Conservation (phyloP, 352 stramenopile genomes). For the Elongisporangium anandrum region DNA sequence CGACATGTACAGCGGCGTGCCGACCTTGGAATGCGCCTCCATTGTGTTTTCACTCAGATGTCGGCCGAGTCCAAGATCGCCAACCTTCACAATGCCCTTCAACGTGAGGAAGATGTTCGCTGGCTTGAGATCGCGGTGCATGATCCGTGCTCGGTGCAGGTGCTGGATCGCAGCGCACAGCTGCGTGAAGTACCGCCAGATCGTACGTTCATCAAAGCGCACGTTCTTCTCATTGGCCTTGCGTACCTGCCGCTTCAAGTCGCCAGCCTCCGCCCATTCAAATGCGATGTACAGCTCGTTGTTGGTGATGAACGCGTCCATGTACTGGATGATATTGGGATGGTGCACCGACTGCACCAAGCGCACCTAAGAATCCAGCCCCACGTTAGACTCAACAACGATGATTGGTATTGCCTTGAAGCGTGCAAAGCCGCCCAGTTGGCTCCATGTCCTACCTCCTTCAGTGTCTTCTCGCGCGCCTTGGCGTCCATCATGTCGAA, state of each 20-base stretch:
- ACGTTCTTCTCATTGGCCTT: constrained; percentile 83
- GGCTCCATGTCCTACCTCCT: constrained; percentile 35
- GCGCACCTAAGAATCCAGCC: constrained; percentile 35
- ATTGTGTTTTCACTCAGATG: constrained; percentile 79
- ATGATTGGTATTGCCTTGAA: background rate
- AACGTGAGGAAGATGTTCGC: constrained; percentile 93
- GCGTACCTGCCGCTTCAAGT: constrained; percentile 91
- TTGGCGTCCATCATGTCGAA: constrained; percentile 90
- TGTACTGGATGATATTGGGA: constrained; percentile 90
- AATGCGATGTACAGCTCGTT: constrained; percentile 93
- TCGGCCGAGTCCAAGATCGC: constrained; percentile 71
- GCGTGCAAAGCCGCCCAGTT: background rate
- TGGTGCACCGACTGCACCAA: constrained; percentile 89
- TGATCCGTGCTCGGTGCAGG: constrained; percentile 88
- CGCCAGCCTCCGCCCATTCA: constrained; percentile 91
- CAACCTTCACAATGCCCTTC: constrained; percentile 89
- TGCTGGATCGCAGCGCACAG: constrained; percentile 85
- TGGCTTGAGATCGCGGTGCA: constrained; percentile 93
- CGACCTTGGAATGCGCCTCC: constrained; percentile 88
- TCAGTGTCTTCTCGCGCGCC: constrained; percentile 89
- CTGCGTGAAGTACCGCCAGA: constrained; percentile 93
- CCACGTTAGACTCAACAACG: background rate
- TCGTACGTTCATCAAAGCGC: constrained; percentile 89
- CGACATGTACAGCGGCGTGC: constrained; percentile 94
- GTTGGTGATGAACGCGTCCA: constrained; percentile 88